phyloP scores from a whole-genome alignment of 345 rosid genomes.

The Pistacia integerrima region DNA sequence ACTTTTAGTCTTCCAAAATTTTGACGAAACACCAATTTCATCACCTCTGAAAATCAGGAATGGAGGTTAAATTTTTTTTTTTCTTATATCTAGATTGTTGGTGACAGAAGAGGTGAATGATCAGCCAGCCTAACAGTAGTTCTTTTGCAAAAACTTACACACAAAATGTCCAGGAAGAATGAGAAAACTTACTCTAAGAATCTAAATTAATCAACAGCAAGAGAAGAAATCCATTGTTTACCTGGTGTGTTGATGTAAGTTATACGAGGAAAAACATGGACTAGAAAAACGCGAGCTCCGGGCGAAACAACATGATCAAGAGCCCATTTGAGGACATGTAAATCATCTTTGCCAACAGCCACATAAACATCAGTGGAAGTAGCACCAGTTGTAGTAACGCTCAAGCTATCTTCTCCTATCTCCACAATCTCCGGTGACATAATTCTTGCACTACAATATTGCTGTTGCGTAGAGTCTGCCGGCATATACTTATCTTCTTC shows the following conservation, averaged over 20 bases:
- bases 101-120: too few relatives aligned
- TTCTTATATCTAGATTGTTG: not conserved
- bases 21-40: not conserved
- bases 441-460: constrained; percentile 25
- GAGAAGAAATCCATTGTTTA: constrained; percentile 7
- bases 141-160: too few relatives aligned
- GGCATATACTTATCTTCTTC: constrained; percentile 25
- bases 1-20: not conserved
- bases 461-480: constrained; percentile 26
- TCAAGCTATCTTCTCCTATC: constrained; percentile 55
- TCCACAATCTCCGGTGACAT: constrained; percentile 65
- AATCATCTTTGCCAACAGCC: constrained; percentile 65
- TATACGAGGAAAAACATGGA: constrained; percentile 62
- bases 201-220: not conserved
- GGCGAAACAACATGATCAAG: constrained; percentile 49
- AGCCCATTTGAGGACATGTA: constrained; percentile 57
- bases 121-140: too few relatives aligned
- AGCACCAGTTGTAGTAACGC: not conserved
- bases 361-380: constrained; percentile 50
- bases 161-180: too few relatives aligned
- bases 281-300: constrained; percentile 51
- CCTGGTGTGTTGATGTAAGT: constrained; percentile 60
- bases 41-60: not conserved
- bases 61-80: not conserved
- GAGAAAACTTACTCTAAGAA: too few relatives aligned